A percentile compares a stretch with the other conserved stretches of the same genome.
phyloP scores from a whole-genome alignment of 495 filamentous ascomycete genomes.

The Tetracladium setigerum region DNA sequence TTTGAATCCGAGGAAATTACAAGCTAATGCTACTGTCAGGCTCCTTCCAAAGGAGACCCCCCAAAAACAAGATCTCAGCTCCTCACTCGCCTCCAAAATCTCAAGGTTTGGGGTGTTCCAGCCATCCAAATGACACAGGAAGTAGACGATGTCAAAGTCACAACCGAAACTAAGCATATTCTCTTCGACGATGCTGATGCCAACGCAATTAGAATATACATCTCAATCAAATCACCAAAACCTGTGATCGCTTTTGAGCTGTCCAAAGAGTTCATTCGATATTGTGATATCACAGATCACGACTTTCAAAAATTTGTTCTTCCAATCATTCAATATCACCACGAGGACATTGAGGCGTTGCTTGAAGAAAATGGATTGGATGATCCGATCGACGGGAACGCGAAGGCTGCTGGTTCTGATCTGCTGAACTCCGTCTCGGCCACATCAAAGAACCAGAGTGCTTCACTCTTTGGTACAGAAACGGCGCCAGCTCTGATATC shows the following conservation, averaged over 20 bases:
- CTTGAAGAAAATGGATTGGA: slow-evolving; percentile 6
- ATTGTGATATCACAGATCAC: slow-evolving; percentile 1
- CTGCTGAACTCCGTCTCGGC: neutral
- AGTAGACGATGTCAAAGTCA: slow-evolving; percentile 1
- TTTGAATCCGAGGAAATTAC: no score
- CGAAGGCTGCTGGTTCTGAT: neutral
- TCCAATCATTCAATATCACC: slow-evolving; percentile 3
- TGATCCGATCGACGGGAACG: neutral
- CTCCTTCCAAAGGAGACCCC: no score
- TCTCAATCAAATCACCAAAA: neutral
- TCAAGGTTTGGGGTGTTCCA: slow-evolving; percentile 5
- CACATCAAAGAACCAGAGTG: neutral
- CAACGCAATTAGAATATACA: slow-evolving; percentile 1
- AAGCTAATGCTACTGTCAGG: no score
- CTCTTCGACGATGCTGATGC: slow-evolving; percentile 1
- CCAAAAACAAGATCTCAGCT: no score
- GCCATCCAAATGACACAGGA: slow-evolving; percentile 2
- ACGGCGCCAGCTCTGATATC: no score
- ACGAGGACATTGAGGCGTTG: neutral
- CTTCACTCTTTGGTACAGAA: no score
- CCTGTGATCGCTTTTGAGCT: slow-evolving; percentile 6
- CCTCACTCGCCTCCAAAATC: neutral
- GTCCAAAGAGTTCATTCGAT: slow-evolving; percentile 1
- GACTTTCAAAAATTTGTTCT: slow-evolving; percentile 3
- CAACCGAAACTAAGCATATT: slow-evolving; percentile 1